Conservation (phyloP, 108 stramenopile species). For the Nannochloropsis gaditana region DNA sequence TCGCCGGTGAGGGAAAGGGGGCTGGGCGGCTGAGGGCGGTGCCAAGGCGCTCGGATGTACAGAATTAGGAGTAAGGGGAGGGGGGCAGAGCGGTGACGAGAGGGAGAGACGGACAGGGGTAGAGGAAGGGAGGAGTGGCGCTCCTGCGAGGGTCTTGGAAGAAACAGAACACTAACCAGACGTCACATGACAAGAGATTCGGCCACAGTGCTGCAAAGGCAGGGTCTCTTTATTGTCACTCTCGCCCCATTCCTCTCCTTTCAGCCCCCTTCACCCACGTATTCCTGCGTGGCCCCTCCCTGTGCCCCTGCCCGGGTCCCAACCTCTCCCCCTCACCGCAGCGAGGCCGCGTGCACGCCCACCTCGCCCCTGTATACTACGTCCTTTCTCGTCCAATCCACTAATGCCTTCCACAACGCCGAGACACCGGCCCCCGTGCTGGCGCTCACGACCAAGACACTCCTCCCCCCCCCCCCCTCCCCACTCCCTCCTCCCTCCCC, state of each 20-base stretch:
- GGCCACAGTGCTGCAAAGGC: no score
- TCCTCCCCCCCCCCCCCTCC: background rate
- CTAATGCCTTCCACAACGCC: background rate
- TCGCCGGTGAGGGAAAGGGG: background rate
- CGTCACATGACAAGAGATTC: no score
- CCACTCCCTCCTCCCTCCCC: background rate
- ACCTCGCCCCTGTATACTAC: background rate
- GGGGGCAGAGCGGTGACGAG: background rate
- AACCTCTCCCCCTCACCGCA: background rate
- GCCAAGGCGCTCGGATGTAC: background rate
- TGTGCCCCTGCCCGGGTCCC: no score
- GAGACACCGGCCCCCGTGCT: conserved; percentile 10
- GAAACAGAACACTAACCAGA: no score
- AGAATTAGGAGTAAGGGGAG: background rate
- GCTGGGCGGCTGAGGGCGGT: background rate
- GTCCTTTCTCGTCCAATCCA: background rate
- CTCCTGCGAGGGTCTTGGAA: background rate
- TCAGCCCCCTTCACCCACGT: no score
- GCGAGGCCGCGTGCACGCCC: background rate
- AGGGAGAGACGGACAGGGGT: background rate
- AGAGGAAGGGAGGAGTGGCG: background rate
- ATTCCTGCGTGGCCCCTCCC: no score
- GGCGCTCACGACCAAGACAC: background rate
- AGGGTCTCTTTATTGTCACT: no score
- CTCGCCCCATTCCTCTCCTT: no score